A percentile compares a stretch with the other conserved stretches of the same genome.
Conservation (phyloP, 768 basidiomycete genomes). For the Omphalotus guepiniiformis region DNA sequence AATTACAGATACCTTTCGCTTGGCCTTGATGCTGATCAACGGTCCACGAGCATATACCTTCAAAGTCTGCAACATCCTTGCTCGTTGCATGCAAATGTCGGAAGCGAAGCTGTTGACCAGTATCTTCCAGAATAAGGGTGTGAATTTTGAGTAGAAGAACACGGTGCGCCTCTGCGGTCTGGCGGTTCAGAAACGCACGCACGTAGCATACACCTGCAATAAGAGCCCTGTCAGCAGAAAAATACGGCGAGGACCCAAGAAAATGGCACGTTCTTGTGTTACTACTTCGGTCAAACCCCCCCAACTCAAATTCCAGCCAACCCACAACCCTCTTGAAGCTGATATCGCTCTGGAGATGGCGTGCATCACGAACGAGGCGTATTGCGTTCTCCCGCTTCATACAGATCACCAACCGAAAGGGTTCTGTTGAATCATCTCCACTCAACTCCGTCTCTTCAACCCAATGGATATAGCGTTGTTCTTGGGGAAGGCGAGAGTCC, state of each 20-base stretch:
- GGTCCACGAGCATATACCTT: neutral
- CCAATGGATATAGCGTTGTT: neutral
- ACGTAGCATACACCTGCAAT: neutral
- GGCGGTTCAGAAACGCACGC: neutral
- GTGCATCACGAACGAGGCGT: slow-evolving; percentile 3
- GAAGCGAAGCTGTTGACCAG: neutral
- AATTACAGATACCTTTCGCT: slow-evolving; percentile 8
- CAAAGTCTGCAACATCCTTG: neutral
- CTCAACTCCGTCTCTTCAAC: neutral
- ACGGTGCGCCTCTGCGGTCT: neutral
- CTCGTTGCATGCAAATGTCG: slow-evolving; percentile 7
- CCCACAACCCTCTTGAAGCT: slow-evolving; percentile 13
- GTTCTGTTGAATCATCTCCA: neutral
- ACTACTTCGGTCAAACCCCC: slow-evolving; percentile 7
- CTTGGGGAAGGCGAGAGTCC: neutral
- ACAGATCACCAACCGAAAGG: slow-evolving; percentile 20
- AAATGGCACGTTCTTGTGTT: slow-evolving; percentile 1
- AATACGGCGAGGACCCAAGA: neutral
- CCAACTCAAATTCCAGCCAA: slow-evolving; percentile 16
- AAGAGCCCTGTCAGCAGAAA: neutral
- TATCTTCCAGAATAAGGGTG: slow-evolving; percentile 2
- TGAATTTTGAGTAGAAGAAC: neutral
- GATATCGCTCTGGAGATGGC: slow-evolving; percentile 12
- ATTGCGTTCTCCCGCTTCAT: slow-evolving; percentile 14
- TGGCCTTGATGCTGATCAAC: neutral